Base-by-base conservation (phyloP, 768 basidiomycete species). In the Tulasnella sp. region DNA sequence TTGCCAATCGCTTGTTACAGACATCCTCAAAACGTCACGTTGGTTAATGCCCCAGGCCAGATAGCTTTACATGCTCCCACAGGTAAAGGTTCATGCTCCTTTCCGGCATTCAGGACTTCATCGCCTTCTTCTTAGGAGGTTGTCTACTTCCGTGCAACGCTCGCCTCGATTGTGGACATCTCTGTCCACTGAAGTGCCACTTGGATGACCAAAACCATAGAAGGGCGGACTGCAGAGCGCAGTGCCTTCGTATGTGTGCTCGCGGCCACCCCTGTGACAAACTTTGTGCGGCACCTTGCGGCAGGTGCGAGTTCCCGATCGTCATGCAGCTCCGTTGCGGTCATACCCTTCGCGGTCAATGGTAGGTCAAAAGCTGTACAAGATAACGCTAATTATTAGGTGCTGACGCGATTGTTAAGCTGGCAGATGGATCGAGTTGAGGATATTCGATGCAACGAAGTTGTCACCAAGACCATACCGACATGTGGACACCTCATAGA, bases 1-100 rank as follows among this genome's bases (percentile, higher is more conserved):
- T 81, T 91, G 14, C 88, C 90, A 0, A 80, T 89, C 34, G 80
- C 80, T 62, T 91, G 89, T 74, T 79, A 83, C 67, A 83, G 81
- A 3, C 89, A 91, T 75, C 85, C 82, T 0, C 5, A 77, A 67
- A 17, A 73, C 81, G 0, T 76, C 32, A 40, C 83, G 69, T 75
- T 78, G 62, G 76, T 89, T 19, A 83, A 84, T 0, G 74, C 81
- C 26, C 88, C 90, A 0, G 87, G 85, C 1, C 79, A 83, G 73
- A 81, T 90, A 0, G 79, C 82, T 1, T 76, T 78, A 11, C 74
- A 85, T 35, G 84, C 89, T 0, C 89, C 87, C 1, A 86, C 87
- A 75, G 87, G 88, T 86, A 74, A 11, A 80, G 76, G 29, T 42
- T 19, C 5, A 9, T 19, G 3, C 12, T 7, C 69, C 7, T 29